Base-by-base conservation (phyloP, 192 early-diverging fungal species). In the Coemansia sp. region DNA sequence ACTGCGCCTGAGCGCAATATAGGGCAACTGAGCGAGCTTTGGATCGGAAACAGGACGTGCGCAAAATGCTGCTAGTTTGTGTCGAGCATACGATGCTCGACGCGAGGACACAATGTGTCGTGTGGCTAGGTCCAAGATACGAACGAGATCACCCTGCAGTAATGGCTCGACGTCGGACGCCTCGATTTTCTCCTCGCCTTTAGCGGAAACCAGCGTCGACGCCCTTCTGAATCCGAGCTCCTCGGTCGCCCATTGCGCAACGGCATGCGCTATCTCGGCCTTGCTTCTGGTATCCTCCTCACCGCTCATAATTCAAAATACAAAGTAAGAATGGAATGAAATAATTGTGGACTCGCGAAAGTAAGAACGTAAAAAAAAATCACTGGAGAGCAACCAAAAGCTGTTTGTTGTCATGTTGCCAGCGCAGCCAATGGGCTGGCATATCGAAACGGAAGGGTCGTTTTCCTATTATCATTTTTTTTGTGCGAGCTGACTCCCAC, bases 181-280 rank as follows among this genome's bases (percentile, higher is more conserved):
- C 17, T 54, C 39, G 40, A 83, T 57, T 42, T 66, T 69, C 57
- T 83, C 81, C 42, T 83, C 77, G 60, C 81, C 81, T 33, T 72
- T 69, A 36, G 81, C 72, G 0, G 73, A 70, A 19, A 83, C 81
- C 11, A 83, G 70, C 7, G 81, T 78, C 9, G 77, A 65, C 29
- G 41, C 41, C 40, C 73, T 75, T 24, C 81, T 62, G 35, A 78
- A 83, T 21, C 81, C 81, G 13, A 83, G 77, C 59, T 79, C 81
- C 14, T 75, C 21, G 4, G 73, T 83, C 16, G 81, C 81, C 81
- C 81, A 83, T 31, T 62, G 54, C 11, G 77, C 72, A 41, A 83
- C 64, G 13, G 65, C 64, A 48, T 62, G 51, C 33, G 79, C 79
- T 11, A 44, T 46, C 37, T 74, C 68, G 16, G 65, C 39, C 56